Percentiles rank a stretch among this genome's conserved stretches.
Conservation (phyloP, 345 rosid species). For the Citrus glauca region DNA sequence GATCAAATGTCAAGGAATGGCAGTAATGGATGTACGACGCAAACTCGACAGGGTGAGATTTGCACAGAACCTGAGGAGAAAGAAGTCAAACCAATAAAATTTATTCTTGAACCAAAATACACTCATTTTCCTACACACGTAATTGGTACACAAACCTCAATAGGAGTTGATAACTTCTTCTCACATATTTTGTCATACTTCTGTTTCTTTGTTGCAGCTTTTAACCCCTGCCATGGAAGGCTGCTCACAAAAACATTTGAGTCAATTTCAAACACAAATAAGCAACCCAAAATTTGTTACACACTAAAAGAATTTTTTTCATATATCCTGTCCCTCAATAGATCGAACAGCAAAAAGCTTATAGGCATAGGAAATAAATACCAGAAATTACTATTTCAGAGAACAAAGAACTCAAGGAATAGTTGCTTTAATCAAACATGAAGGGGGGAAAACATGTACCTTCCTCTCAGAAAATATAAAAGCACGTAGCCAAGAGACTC, state of each 20-base stretch:
- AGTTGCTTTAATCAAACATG: neutral
- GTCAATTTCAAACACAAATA: neutral
- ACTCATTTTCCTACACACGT: neutral
- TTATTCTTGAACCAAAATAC: neutral
- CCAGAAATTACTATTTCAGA: neutral
- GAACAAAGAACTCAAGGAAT: neutral
- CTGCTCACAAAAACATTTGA: conserved; percentile 32
- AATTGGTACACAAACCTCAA: conserved; percentile 52
- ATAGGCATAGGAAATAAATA: neutral
- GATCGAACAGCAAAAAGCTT: neutral
- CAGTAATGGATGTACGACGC: conserved; percentile 89
- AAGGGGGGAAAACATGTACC: conserved; percentile 37
- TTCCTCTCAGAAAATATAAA: conserved; percentile 81
- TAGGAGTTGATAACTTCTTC: conserved; percentile 85
- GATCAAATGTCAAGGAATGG: conserved; percentile 84
- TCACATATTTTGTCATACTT: conserved; percentile 86
- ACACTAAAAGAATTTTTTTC: neutral
- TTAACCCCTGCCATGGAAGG: conserved; percentile 94
- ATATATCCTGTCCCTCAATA: neutral
- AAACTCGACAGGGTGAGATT: conserved; percentile 76
- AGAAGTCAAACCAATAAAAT: neutral
- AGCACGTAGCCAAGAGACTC: conserved; percentile 81
- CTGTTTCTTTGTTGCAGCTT: conserved; percentile 84
- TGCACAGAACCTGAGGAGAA: conserved; percentile 65
- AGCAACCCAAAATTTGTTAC: neutral